Base-by-base conservation (phyloP, 1,139 yeast species). In the Magnusiomyces tetraspermus region DNA sequence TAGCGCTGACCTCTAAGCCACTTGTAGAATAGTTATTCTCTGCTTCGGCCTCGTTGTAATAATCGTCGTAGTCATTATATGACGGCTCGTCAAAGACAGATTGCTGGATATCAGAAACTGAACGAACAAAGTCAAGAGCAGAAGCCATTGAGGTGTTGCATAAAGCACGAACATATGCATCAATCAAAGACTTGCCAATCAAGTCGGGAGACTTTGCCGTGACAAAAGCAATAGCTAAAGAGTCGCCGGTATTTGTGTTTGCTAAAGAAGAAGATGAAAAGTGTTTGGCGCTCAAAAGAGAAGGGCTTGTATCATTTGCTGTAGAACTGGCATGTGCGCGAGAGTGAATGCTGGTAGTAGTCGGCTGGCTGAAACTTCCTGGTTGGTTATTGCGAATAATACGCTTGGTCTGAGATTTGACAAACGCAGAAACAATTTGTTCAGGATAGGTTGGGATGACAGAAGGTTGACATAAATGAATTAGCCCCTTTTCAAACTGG, bases 391-490 rank as follows among this genome's bases (percentile, higher is more conserved):
- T 51, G 31, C 50, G 28, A 3, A 10, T 10, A n/a, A 36, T 10
- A 5, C 40, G 40, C 17, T 53, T 33, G 36, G 51, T 37, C 13
- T 42, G 45, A 4, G 53, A 40, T 13, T 45, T 48, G 26, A 57
- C 50, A 33, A 58, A 55, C 1, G 60, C 57, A 13, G 55, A 54
- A 30, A 62, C 50, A 17, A 62, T 53, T 37, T 60, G 53, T 31
- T 58, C 62, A 1, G 58, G 53, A 50, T 57, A 62, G 3, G 59
- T 59, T 2, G 61, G 57, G 28, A 57, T 47, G 6, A 56, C 61
- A 19, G 55, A 52, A 0, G 66, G 66, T 38, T 61, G 61, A 36
- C 60, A 55, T 22, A 62, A 55, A 28, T 58, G 55, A n/a, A 52
- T 37, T 23, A 63, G 50, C 2, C 61, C 64, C 30, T 50, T 42